Evolutionary conservation across 352 stramenopile genomes (phyloP), one percentile per base, ranked within the genome.

Genomic region (Phytophthora ohioensis): DNA sequence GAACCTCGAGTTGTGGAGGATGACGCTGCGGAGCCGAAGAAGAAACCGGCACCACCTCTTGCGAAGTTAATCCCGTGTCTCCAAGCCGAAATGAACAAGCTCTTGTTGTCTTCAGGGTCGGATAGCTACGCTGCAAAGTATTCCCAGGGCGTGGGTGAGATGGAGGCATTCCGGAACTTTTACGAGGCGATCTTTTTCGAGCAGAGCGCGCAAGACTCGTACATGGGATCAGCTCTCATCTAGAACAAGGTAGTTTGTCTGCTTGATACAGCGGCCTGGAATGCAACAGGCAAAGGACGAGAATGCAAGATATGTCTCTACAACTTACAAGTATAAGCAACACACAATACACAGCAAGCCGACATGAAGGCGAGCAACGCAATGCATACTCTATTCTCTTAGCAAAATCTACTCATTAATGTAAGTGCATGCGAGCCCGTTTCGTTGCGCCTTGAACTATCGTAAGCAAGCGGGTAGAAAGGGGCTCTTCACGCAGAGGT

Each of bases 121-220:
- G 76, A 90, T 47, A 89, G 76, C 63, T 90, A 93, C 59, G 73
- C 85, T 41, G 57, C 71, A 31, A 93, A 92, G 71, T 93, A 94
- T 75, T 94, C 87, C 15, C 85, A 92, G 45, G 84, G 84, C 9
- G 75, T 94, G 53, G 83, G 77, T 21, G 85, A 93, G 66, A 88
- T 94, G 70, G 85, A 92, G 48, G 72, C 83, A n/a, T 94, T 94
- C 55, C 85, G 84, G n/a, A 84, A 81, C 58, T 94, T 94, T 58
- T 94, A 94, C 75, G 85, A 93, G 59, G 84, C 87, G 12, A 87
- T 93, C 57, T 94, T 94, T 73, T 93, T 93, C 56, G 78, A 92
- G 67, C 73, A 90, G 57, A 77, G 80, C 47, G 70, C 71, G 17
- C 67, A 76, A 41, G 72, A 81, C 45, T 64, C 73, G 30, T 70